phyloP scores from a whole-genome alignment of 225 moss, liverwort and hornwort genomes.

The Takakia lepidozioides region DNA sequence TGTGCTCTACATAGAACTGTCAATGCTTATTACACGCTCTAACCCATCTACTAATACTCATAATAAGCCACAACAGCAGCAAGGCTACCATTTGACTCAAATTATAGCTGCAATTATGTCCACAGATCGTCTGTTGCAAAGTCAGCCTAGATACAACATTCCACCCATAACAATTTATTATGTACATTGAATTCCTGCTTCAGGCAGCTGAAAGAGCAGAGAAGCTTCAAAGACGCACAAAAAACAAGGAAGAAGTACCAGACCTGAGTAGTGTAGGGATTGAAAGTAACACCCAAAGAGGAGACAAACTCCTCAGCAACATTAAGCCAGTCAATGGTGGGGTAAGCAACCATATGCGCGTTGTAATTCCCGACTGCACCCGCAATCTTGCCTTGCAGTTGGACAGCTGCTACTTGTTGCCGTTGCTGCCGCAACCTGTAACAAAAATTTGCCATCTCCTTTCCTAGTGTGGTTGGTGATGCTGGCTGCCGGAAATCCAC shows the following conservation, averaged over 20 bases:
- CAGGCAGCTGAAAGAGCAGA: too few species aligned
- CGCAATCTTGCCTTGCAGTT: constrained; percentile 76
- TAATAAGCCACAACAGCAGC: too few species aligned
- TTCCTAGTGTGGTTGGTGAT: constrained; percentile 83
- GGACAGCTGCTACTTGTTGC: constrained; percentile 47
- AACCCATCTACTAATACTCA: too few species aligned
- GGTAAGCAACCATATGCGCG: constrained; percentile 79
- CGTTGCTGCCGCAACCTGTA: constrained; percentile 65
- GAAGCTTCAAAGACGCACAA: too few species aligned
- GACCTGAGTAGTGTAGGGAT: constrained; percentile 97
- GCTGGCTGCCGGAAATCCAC: constrained; percentile 54
- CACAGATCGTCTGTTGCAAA: too few species aligned
- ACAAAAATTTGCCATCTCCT: constrained; percentile 88
- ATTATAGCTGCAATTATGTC: too few species aligned
- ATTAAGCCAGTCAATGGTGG: constrained; percentile 65
- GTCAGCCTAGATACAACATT: too few species aligned
- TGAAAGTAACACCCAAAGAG: constrained; percentile 77
- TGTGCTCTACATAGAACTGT: too few species aligned
- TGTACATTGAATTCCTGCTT: too few species aligned
- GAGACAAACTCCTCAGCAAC: constrained; percentile 76
- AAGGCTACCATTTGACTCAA: too few species aligned
- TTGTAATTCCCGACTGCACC: constrained; percentile 98
- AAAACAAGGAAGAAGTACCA: not conserved
- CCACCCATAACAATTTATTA: too few species aligned
- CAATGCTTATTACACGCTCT: too few species aligned